Percentiles rank a stretch among this genome's conserved stretches.
Evolutionary conservation across 805 yeast genomes (phyloP).

Genomic region (Starmerella riodocensis): DNA sequence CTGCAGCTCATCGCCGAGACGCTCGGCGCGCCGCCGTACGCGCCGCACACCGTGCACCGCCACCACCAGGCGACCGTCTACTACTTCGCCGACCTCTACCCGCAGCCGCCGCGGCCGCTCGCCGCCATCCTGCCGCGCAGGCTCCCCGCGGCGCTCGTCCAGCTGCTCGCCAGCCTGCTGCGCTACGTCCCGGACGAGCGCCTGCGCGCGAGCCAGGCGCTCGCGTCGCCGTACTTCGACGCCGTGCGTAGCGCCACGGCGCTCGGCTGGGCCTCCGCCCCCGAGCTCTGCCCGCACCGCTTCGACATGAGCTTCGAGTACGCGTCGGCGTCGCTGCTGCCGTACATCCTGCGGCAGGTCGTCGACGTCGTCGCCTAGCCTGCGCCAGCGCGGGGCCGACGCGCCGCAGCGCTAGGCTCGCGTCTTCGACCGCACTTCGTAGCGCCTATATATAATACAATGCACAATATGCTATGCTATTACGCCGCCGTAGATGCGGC

Average conservation of each 20-base stretch:
- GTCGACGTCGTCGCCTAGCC: too few species aligned
- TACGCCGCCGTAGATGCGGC: too few species aligned
- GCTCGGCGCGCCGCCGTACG: slow-evolving; percentile 52
- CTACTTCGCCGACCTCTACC: too few species aligned
- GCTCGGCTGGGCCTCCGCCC: not conserved
- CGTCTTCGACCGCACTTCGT: too few species aligned
- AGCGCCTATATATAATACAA: too few species aligned
- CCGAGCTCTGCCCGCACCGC: slow-evolving; percentile 1
- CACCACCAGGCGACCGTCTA: too few species aligned
- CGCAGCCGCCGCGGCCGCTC: slow-evolving; percentile 1
- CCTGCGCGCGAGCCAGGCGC: slow-evolving; percentile 40
- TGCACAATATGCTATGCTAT: too few species aligned
- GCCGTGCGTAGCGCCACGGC: slow-evolving; percentile 37
- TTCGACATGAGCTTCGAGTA: slow-evolving; percentile 9
- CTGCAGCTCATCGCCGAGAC: slow-evolving; percentile 51
- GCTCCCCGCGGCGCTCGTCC: slow-evolving; percentile 14
- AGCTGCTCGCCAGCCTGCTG: slow-evolving; percentile 42
- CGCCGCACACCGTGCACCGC: not conserved
- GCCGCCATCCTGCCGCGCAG: slow-evolving; percentile 7
- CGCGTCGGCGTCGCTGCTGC: too few species aligned
- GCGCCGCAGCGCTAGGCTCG: too few species aligned
- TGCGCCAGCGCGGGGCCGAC: too few species aligned
- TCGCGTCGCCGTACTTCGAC: slow-evolving; percentile 44
- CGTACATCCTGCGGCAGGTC: too few species aligned
- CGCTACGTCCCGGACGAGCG: slow-evolving; percentile 53